A percentile compares a stretch with the other conserved stretches of the same genome.
These are phyloP conservation scores for Borovskyia barvae DNA, from an alignment of 208 protist genomes.

Conservation along the genomic window DNA sequence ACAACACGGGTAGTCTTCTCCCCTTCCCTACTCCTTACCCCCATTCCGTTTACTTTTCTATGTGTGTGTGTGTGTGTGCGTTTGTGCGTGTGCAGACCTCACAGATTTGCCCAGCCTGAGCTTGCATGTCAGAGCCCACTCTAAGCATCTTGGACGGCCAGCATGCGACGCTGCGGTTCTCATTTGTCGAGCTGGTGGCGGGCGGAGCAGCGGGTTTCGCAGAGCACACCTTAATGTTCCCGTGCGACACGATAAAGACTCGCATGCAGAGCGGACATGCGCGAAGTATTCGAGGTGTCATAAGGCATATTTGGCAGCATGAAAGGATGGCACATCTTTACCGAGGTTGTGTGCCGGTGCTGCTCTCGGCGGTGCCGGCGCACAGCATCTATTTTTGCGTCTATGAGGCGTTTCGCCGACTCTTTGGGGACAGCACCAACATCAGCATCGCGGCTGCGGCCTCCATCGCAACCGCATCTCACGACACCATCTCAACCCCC, in stretches of 20 bases:
- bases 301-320: constrained; percentile 35
- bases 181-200: constrained; percentile 55
- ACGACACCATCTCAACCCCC: constrained; percentile 91
- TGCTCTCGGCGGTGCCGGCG: constrained; percentile 86
- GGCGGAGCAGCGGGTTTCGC: constrained; percentile 84
- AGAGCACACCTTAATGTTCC: constrained; percentile 94
- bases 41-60: no score
- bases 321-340: constrained; percentile 78
- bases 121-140: no score
- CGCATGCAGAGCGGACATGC: constrained; percentile 65
- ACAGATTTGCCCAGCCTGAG: no score
- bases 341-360: constrained; percentile 76
- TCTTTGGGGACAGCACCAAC: constrained; percentile 49
- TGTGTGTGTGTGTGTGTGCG: no score
- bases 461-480: constrained; percentile 69
- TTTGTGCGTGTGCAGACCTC: no score
- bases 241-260: constrained; percentile 94
- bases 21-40: no score
- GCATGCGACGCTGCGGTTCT: constrained; percentile 38
- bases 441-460: constrained; percentile 48
- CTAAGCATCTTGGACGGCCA: constrained; percentile 4
- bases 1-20: no score
- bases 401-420: constrained; percentile 89
- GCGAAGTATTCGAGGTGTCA: constrained; percentile 24
- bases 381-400: constrained; percentile 92